Conservation (phyloP, 768 basidiomycete genomes). For the Trametes gibbosa region DNA sequence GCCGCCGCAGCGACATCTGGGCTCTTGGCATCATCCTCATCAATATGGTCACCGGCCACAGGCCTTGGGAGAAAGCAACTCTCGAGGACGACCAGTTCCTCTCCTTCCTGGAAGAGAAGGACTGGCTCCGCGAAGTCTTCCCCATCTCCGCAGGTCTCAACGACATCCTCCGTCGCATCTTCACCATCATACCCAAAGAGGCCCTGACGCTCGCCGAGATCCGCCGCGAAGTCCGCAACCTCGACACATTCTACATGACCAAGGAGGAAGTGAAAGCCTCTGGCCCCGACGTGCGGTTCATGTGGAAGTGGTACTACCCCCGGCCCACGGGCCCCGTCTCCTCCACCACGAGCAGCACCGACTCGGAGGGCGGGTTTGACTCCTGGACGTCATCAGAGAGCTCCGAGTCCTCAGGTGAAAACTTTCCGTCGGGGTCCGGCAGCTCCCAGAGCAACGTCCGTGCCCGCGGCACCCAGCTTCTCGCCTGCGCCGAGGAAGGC, state of each 20-base stretch:
- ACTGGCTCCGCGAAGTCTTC: slow-evolving; percentile 64
- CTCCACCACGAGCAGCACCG: background rate
- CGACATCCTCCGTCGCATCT: slow-evolving; percentile 56
- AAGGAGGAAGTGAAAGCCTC: slow-evolving; percentile 2
- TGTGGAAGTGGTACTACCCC: slow-evolving; percentile 5
- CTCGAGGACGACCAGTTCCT: slow-evolving; percentile 65
- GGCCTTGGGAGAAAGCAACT: slow-evolving; percentile 75
- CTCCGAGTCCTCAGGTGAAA: background rate
- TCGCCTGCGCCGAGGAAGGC: background rate
- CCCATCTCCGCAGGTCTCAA: slow-evolving; percentile 72
- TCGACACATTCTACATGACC: slow-evolving; percentile 30
- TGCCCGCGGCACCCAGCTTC: background rate
- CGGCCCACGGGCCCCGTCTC: background rate
- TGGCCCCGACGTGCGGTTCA: background rate
- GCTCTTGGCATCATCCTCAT: slow-evolving; percentile 76
- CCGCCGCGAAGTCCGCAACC: slow-evolving; percentile 20
- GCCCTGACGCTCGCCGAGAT: slow-evolving; percentile 22
- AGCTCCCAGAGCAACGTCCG: background rate
- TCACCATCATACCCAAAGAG: slow-evolving; percentile 20
- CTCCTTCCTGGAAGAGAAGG: slow-evolving; percentile 56
- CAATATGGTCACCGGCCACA: slow-evolving; percentile 76
- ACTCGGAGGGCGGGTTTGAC: slow-evolving; percentile 6
- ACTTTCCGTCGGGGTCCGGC: background rate
- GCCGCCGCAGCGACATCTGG: slow-evolving; percentile 69
- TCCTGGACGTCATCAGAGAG: slow-evolving; percentile 11